These are phyloP conservation scores for Nasturtium officinale DNA, from an alignment of 345 rosid species.

Conservation along the genomic window DNA sequence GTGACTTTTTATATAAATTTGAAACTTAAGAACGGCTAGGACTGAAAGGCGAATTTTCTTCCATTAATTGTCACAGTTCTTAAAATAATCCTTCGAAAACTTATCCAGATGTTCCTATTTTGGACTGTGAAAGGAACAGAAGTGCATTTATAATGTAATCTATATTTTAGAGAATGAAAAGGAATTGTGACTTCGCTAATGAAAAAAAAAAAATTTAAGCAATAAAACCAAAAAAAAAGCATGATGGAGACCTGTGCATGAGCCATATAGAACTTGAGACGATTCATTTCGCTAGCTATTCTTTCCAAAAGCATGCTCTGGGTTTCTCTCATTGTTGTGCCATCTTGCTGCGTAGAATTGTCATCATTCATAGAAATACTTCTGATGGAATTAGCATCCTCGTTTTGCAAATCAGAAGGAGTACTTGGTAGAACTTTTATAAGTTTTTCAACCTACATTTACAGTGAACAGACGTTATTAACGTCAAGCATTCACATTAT, in stretches of 20 bases:
- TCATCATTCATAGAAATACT: constrained; percentile 52
- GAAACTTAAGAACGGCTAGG: constrained; percentile 14
- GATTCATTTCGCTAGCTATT: constrained; percentile 98
- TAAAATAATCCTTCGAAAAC: constrained; percentile 3
- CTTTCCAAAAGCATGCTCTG: constrained; percentile 97
- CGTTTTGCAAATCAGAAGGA: constrained; percentile 82
- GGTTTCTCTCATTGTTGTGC: constrained; percentile 81
- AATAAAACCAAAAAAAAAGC: background rate
- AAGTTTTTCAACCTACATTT: constrained; percentile 85
- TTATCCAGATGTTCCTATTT: constrained; percentile 9
- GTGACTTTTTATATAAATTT: background rate
- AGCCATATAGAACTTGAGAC: constrained; percentile 87
- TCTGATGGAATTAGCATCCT: constrained; percentile 53
- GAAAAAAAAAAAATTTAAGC: background rate
- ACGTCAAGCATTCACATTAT: constrained; percentile 1
- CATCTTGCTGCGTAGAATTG: constrained; percentile 59
- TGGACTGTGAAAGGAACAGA: background rate
- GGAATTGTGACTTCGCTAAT: background rate
- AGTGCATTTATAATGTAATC: constrained; percentile 10
- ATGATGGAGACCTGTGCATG: constrained; percentile 85
- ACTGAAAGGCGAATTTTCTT: constrained; percentile 11
- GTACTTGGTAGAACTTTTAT: constrained; percentile 87
- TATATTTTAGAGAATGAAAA: constrained; percentile 6
- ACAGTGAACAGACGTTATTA: background rate
- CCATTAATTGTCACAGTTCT: background rate